Evolutionary conservation across 805 yeast species (phyloP).

Genomic region (Monosporozyma aerobia): DNA sequence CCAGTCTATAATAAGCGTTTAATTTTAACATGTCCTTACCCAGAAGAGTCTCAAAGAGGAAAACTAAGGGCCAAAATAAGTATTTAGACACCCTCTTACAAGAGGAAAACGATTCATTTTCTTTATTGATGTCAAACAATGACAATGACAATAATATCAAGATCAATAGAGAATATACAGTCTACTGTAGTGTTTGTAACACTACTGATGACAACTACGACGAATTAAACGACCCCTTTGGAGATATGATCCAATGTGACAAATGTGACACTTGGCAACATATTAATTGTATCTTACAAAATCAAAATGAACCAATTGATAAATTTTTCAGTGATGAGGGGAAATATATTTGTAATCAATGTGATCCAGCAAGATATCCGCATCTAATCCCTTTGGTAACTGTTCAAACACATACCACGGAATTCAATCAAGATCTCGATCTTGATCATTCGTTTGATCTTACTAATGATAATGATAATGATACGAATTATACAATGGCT

Average conservation of each 20-base stretch:
- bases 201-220: conserved; percentile 48
- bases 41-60: conserved; percentile 34
- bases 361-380: conserved; percentile 37
- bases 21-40: conserved; percentile 14
- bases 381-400: conserved; percentile 11
- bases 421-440: conserved; percentile 15
- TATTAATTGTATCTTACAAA: conserved; percentile 46
- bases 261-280: conserved; percentile 67
- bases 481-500: not conserved
- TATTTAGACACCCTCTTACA: conserved; percentile 21
- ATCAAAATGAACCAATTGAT: conserved; percentile 19
- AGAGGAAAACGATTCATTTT: conserved; percentile 21
- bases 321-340: conserved; percentile 34
- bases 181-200: conserved; percentile 56
- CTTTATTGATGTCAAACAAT: conserved; percentile 3
- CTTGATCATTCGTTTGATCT: conserved; percentile 1
- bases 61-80: conserved; percentile 35
- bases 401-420: not conserved
- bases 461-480: not conserved
- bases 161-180: conserved; percentile 33
- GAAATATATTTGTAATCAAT: conserved; percentile 44
- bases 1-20: too few relatives aligned
- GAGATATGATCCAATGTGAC: conserved; percentile 60
- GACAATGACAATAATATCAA: conserved; percentile 13
- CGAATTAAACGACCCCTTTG: conserved; percentile 42